Conservation (phyloP, 2,329 filamentous ascomycete species). For the Clonostachys sp. region DNA sequence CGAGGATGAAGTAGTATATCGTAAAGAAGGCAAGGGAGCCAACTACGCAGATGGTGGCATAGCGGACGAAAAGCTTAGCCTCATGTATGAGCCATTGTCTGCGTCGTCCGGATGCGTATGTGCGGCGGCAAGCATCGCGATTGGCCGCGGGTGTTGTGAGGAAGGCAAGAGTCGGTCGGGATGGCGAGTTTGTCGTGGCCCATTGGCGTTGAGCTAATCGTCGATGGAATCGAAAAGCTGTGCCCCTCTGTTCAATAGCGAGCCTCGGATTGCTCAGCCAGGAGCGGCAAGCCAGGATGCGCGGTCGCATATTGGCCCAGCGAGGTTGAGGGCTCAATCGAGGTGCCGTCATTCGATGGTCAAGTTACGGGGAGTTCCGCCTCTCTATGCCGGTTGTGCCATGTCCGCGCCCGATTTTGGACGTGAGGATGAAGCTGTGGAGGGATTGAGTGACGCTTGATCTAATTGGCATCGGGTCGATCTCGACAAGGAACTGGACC, state of each 20-base stretch:
- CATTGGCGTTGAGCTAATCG: slow-evolving; percentile 8
- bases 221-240: too few species aligned
- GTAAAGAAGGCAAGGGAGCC: slow-evolving; percentile 55
- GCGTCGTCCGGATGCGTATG: slow-evolving; percentile 70
- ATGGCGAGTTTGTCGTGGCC: slow-evolving; percentile 18
- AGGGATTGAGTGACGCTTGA: too few species aligned
- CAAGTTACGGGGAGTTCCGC: too few species aligned
- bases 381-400: too few species aligned
- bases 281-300: slow-evolving; percentile 26
- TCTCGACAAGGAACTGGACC: too few species aligned
- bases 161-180: slow-evolving; percentile 37
- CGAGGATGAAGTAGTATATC: slow-evolving; percentile 61
- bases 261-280: slow-evolving; percentile 8
- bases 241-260: too few species aligned
- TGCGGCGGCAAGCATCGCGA: slow-evolving; percentile 48
- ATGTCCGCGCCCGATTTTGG: too few species aligned
- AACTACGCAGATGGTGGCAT: slow-evolving; percentile 61
- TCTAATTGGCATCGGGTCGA: too few species aligned
- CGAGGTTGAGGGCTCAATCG: too few species aligned
- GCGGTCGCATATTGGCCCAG: slow-evolving; percentile 26
- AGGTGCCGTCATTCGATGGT: too few species aligned
- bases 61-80: slow-evolving; percentile 64
- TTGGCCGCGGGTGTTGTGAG: slow-evolving; percentile 23
- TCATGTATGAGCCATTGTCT: slow-evolving; percentile 68
- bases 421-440: too few species aligned